phyloP scores from a whole-genome alignment of 495 filamentous ascomycete species.

The Pseudotulostoma volvatum region DNA sequence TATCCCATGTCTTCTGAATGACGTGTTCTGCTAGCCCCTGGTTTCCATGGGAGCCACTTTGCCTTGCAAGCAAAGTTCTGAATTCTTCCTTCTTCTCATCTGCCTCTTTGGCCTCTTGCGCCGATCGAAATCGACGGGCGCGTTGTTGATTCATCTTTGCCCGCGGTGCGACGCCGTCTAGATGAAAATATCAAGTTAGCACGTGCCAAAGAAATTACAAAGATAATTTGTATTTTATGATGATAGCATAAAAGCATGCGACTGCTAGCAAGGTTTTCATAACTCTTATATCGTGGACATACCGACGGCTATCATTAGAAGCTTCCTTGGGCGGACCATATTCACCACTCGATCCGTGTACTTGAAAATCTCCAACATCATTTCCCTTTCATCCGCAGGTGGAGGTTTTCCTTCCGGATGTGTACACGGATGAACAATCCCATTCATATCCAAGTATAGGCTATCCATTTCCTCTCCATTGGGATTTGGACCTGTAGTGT shows the following conservation, averaged over 20 bases:
- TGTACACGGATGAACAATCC: slow-evolving; percentile 97
- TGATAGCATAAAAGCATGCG: too few species aligned
- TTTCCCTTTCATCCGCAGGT: slow-evolving; percentile 88
- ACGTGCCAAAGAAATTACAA: slow-evolving; percentile 1
- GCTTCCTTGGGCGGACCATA: slow-evolving; percentile 89
- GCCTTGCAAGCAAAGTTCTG: slow-evolving; percentile 54
- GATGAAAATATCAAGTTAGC: slow-evolving; percentile 1
- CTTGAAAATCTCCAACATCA: slow-evolving; percentile 96
- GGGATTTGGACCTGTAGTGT: slow-evolving; percentile 71
- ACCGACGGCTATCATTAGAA: slow-evolving; percentile 97
- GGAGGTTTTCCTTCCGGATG: slow-evolving; percentile 89
- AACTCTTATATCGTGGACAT: too few species aligned
- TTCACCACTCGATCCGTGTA: slow-evolving; percentile 97
- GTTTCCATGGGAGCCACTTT: slow-evolving; percentile 41
- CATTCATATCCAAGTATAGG: slow-evolving; percentile 98
- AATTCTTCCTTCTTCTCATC: slow-evolving; percentile 82
- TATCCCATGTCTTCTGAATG: slow-evolving; percentile 88
- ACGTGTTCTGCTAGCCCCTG: slow-evolving; percentile 45
- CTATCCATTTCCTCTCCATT: slow-evolving; percentile 98
- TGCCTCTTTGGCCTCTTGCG: slow-evolving; percentile 86
- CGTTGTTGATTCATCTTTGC: slow-evolving; percentile 98
- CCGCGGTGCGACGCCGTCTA: slow-evolving; percentile 83
- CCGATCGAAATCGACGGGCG: slow-evolving; percentile 77
- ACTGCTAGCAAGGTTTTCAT: too few species aligned
- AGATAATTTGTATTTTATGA: too few species aligned